These are phyloP conservation scores for Tolypocladium sp. DNA, from an alignment of 2,329 filamentous ascomycete genomes.

Conservation along the genomic window DNA sequence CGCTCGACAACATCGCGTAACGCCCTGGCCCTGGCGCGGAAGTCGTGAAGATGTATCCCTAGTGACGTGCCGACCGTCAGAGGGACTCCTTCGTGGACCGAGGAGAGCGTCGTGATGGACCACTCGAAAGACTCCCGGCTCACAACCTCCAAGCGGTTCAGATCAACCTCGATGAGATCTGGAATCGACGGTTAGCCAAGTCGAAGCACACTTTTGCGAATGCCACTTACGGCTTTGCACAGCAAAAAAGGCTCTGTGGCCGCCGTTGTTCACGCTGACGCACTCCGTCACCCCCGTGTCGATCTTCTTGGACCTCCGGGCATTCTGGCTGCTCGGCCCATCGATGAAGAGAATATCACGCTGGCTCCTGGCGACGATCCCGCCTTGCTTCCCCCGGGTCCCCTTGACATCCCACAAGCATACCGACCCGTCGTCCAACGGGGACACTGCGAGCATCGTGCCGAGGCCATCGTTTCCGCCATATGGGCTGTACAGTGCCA, in stretches of 20 bases:
- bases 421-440: slow-evolving; percentile 80
- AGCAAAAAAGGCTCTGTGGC: slow-evolving; percentile 67
- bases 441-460: slow-evolving; percentile 55
- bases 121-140: slow-evolving; percentile 67
- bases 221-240: slow-evolving; percentile 55
- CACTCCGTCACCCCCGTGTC: slow-evolving; percentile 69
- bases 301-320: slow-evolving; percentile 51
- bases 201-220: background rate
- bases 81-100: slow-evolving; percentile 55
- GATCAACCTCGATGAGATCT: slow-evolving; percentile 71
- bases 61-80: slow-evolving; percentile 77
- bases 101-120: slow-evolving; percentile 75
- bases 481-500: slow-evolving; percentile 54
- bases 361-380: slow-evolving; percentile 55
- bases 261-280: slow-evolving; percentile 65
- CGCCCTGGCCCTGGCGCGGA: slow-evolving; percentile 36
- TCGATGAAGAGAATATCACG: slow-evolving; percentile 58
- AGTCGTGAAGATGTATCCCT: slow-evolving; percentile 76
- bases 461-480: slow-evolving; percentile 35
- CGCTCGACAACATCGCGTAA: slow-evolving; percentile 24
- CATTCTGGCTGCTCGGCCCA: slow-evolving; percentile 33
- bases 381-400: slow-evolving; percentile 44
- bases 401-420: slow-evolving; percentile 73
- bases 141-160: slow-evolving; percentile 61
- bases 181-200: slow-evolving; percentile 1